Evolutionary conservation across 2,329 filamentous ascomycete species (phyloP), one percentile per base, ranked within the genome.

Genomic region (Peltaster fructicola): DNA sequence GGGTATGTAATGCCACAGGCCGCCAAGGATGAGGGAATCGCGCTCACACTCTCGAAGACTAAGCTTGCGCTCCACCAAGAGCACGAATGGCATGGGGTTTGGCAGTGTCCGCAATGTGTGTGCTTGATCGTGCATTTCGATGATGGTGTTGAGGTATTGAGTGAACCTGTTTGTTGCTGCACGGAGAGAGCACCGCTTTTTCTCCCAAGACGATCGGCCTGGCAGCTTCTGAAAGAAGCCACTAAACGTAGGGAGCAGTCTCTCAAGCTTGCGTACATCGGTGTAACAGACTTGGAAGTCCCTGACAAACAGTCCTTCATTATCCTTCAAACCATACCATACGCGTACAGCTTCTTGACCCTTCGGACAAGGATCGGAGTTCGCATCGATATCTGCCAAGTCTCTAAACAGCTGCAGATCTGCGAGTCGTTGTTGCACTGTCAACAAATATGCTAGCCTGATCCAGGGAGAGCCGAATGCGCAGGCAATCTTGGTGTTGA

Each of bases 381-480:
- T 62, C 4, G 64, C 60, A 2, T 64, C 56, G 18, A 80, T 63
- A 7, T 65, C 62, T 4, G 74, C 71, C 16, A 92, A 60, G 17
- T 66, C 63, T 30, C 74, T 67, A 15, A 93, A 59, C 4, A 90
- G 53, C 8, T 66, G 64, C 19, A 88, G 53, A 35, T 80, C 70
- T 3, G 63, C 58, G 10, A 66, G 58, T 8, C 68, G 54, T 36
- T 79, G 68, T 48, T 82, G 81, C 25, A 77, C 55, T 2, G 73
- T 84, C 33, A 91, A 61, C 3, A 84, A 61, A 69, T 77, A 91
- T 1, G 82, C 82, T 18, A 92, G 69, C 14, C 79, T 71, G 39
- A 80, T 74, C 80, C 82, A 93, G 1, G 74, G 68, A 8, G 68
- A 63, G 15, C 78, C 79, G 49, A 93, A 80, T 35, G 82, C 74